Conservation (phyloP, 345 rosid species). For the Aquilaria malaccensis region DNA sequence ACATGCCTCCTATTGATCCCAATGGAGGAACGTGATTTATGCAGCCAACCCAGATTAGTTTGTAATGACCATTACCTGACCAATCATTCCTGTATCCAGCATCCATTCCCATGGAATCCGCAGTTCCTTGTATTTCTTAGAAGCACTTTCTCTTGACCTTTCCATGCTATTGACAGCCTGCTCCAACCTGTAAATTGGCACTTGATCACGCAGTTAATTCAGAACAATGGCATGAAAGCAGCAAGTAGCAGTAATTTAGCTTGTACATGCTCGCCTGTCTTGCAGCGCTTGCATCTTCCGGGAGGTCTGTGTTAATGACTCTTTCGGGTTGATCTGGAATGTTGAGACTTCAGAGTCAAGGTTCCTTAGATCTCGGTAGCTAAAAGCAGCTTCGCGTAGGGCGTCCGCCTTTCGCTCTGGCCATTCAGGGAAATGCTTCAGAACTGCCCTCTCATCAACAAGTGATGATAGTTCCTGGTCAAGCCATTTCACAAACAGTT, state of each 20-base stretch:
- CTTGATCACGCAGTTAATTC: conserved; percentile 21
- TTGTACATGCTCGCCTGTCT: conserved; percentile 95
- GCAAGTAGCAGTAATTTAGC: conserved; percentile 18
- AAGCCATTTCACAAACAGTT: conserved; percentile 73
- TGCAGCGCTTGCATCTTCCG: conserved; percentile 67
- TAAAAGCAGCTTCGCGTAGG: conserved; percentile 82
- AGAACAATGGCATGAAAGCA: conserved; percentile 1
- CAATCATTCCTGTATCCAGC: conserved; percentile 64
- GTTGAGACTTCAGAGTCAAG: conserved; percentile 58
- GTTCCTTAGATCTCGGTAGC: conserved; percentile 50
- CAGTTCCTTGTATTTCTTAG: conserved; percentile 69
- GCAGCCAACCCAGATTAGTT: neutral
- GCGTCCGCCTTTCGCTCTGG: conserved; percentile 88
- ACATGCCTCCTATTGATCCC: too few relatives aligned
- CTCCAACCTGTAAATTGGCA: conserved; percentile 58
- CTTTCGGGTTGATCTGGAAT: conserved; percentile 54
- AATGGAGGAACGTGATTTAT: too few relatives aligned
- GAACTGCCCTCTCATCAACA: conserved; percentile 93
- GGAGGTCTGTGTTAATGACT: conserved; percentile 33
- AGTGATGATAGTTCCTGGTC: conserved; percentile 70
- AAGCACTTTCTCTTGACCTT: conserved; percentile 47
- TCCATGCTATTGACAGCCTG: conserved; percentile 52
- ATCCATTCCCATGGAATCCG: conserved; percentile 98
- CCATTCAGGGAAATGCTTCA: conserved; percentile 92
- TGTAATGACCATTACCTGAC: conserved; percentile 54